Evolutionary conservation across 495 filamentous ascomycete species (phyloP), one percentile per base, ranked within the genome.

Genomic region (Penicillium psychrofluorescens): DNA sequence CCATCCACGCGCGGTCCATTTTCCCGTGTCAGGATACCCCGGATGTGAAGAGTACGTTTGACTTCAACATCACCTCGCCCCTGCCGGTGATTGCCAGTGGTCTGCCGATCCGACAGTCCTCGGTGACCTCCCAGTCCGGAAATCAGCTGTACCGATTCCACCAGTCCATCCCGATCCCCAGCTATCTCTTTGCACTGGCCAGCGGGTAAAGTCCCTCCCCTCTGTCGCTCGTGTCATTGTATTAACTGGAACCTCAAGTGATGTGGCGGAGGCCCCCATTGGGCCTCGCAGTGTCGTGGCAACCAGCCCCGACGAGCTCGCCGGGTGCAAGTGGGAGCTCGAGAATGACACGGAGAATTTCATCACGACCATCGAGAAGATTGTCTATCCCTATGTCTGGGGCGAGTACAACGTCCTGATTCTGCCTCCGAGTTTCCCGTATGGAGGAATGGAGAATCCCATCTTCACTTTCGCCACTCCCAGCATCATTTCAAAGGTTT

Each of bases 21-120:
- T 95, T 95, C 63, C 92, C 92, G 10, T 96, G 90, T 63, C 91
- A 98, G 70, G 91, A 98, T 63, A 96, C 92, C 0, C 91, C 91
- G 16, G 88, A 94, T 59, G 82, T 96, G 47, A 98, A 98, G 66
- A 86, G 83, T 35, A 90, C 88, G 5, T 87, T 89, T 65, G 76
- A 83, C 43, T 95, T 96, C 65, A 84, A 82, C 52, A 88, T 98
- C 59, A 79, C 79, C 30, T 95, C 88, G 13, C 83, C 88, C 7
- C 75, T 94, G 9, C 88, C 88, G 4, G 90, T 96, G 34, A 76
- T 95, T 46, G 90, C 91, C 8, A 90, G 85, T 62, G 91, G 92
- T 33, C 68, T 95, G 27, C 78, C 86, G 1, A 77, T 81, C 10
- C 76, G 79, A 1, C 49, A 69, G 7, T 61, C 64, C 27, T 61